Evolutionary conservation across 106 monocot species (phyloP).

Genomic region (Xerophyta viscosa): DNA sequence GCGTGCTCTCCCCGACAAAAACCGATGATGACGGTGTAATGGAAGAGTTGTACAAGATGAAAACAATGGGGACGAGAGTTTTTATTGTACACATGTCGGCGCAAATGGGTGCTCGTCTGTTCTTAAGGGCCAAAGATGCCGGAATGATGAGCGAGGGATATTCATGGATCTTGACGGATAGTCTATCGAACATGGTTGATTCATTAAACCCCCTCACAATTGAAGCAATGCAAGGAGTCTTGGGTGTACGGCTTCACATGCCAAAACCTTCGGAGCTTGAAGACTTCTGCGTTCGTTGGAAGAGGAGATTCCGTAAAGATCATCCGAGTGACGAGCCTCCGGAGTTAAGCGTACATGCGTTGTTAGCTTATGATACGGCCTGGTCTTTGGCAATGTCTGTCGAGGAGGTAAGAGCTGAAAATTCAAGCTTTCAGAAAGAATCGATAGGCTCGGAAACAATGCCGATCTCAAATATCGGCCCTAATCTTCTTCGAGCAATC

Average conservation of each 20-base stretch:
- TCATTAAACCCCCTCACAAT: conserved; percentile 6
- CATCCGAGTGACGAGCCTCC: conserved; percentile 2
- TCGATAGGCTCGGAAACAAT: no score
- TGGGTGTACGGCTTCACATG: conserved; percentile 40
- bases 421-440: not conserved
- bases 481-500: not conserved
- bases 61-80: conserved; percentile 40
- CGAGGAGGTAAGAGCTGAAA: conserved; percentile 10
- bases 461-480: no score
- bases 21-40: conserved; percentile 23
- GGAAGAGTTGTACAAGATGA: conserved; percentile 24
- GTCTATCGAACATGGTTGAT: conserved; percentile 23
- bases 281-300: conserved; percentile 34
- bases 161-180: conserved; percentile 54
- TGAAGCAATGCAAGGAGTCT: conserved; percentile 32
- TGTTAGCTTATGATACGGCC: conserved; percentile 17
- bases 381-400: conserved; percentile 20
- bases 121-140: no score
- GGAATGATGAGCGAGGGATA: conserved; percentile 55
- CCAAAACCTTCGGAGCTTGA: conserved; percentile 9
- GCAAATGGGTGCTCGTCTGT: conserved; percentile 20
- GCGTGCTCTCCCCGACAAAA: conserved; percentile 13
- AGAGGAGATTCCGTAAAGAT: conserved; percentile 14
- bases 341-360: not conserved
- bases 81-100: conserved; percentile 53